Evolutionary conservation across 306 rosid genomes (phyloP).

Genomic region (Begonia masoniana): DNA sequence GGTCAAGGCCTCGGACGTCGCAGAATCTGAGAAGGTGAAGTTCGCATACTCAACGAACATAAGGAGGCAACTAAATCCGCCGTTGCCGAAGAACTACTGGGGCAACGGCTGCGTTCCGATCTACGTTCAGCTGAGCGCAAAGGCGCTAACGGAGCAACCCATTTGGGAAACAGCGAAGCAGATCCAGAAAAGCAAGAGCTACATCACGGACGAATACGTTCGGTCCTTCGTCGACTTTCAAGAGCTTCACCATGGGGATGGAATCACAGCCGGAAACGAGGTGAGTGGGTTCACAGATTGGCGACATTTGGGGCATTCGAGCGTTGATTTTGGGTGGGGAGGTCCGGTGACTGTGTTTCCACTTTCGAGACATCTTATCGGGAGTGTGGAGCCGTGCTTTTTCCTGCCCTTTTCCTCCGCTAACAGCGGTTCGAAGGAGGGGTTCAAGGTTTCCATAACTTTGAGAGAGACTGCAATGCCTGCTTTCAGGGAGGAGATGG

Average conservation of each 20-base stretch:
- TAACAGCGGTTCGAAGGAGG: slow-evolving; percentile 16
- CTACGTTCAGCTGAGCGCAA: slow-evolving; percentile 41
- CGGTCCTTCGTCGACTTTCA: slow-evolving; percentile 62
- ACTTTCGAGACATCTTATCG: slow-evolving; percentile 49
- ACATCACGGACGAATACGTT: slow-evolving; percentile 53
- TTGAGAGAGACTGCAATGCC: slow-evolving; percentile 41
- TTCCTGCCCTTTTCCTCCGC: slow-evolving; percentile 55
- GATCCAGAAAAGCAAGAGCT: slow-evolving; percentile 62
- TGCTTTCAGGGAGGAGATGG: slow-evolving; percentile 47
- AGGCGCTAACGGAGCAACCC: slow-evolving; percentile 37
- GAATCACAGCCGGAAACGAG: slow-evolving; percentile 52
- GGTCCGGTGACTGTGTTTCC: slow-evolving; percentile 85
- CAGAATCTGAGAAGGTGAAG: slow-evolving; percentile 40
- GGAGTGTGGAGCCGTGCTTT: slow-evolving; percentile 72
- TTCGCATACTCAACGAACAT: slow-evolving; percentile 60
- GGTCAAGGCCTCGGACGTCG: slow-evolving; percentile 31
- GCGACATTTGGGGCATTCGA: slow-evolving; percentile 74
- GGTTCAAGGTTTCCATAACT: slow-evolving; percentile 57
- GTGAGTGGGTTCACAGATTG: slow-evolving; percentile 89
- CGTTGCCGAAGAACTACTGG: slow-evolving; percentile 59
- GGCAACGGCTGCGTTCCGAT: slow-evolving; percentile 82
- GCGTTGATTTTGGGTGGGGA: slow-evolving; percentile 94
- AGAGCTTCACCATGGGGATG: slow-evolving; percentile 41
- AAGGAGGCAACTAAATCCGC: slow-evolving; percentile 39
- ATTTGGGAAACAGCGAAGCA: slow-evolving; percentile 58